Conservation (phyloP, 768 basidiomycete genomes). For the Suillus spraguei region DNA sequence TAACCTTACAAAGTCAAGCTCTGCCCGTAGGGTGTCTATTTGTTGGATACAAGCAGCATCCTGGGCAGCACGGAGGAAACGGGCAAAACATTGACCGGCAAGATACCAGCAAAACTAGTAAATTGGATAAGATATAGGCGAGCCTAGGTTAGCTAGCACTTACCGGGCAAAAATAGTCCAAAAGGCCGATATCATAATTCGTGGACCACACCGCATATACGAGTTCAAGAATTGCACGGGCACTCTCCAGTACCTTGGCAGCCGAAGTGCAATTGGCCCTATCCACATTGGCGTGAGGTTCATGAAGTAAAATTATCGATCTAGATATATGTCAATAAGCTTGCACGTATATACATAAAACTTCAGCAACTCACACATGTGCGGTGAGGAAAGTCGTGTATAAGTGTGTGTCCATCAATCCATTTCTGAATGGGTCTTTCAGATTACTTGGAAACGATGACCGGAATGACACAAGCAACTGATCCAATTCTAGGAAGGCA, state of each 20-base stretch:
- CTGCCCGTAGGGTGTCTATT: slow-evolving; percentile 56
- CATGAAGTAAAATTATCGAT: slow-evolving; percentile 70
- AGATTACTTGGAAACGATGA: slow-evolving; percentile 60
- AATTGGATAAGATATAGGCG: slow-evolving; percentile 7
- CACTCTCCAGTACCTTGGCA: slow-evolving; percentile 65
- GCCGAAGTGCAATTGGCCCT: slow-evolving; percentile 66
- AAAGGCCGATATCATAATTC: slow-evolving; percentile 68
- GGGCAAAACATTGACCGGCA: slow-evolving; percentile 64
- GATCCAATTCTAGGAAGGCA: slow-evolving; percentile 66
- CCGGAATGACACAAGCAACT: slow-evolving; percentile 56
- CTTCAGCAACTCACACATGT: slow-evolving; percentile 32
- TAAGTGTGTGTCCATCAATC: slow-evolving; percentile 62
- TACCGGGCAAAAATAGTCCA: slow-evolving; percentile 74
- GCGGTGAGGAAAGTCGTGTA: slow-evolving; percentile 40
- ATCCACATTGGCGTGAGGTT: slow-evolving; percentile 69
- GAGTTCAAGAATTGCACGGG: slow-evolving; percentile 66
- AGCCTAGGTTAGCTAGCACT: slow-evolving; percentile 21
- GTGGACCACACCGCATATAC: slow-evolving; percentile 69
- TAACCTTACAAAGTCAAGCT: slow-evolving; percentile 71
- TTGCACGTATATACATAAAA: slow-evolving; percentile 24
- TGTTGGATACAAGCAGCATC: slow-evolving; percentile 59
- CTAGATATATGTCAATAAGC: slow-evolving; percentile 39
- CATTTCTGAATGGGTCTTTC: slow-evolving; percentile 51
- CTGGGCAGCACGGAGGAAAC: slow-evolving; percentile 66
- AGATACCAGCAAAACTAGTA: slow-evolving; percentile 69